These are phyloP conservation scores for Aspergillus tubingensis DNA, from an alignment of 2,329 filamentous ascomycete species.

Conservation along the genomic window DNA sequence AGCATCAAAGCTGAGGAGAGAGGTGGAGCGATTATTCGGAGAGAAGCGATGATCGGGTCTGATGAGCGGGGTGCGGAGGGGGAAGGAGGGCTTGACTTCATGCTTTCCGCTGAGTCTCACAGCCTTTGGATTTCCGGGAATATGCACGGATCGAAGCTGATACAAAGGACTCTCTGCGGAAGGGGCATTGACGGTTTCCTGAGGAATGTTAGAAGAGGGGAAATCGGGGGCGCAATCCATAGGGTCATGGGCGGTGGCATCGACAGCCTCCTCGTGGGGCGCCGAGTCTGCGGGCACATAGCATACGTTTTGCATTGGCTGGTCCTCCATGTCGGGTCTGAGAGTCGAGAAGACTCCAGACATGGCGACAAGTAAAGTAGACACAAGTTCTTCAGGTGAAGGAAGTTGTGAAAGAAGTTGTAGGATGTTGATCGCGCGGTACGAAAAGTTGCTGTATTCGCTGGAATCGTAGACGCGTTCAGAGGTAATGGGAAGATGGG, in stretches of 20 bases:
- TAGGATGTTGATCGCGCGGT: neutral
- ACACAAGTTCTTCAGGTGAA: neutral
- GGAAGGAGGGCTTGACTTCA: neutral
- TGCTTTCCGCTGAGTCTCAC: neutral
- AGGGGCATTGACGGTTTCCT: neutral
- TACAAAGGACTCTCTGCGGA: neutral
- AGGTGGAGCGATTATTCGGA: constrained; percentile 5
- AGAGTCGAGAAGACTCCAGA: constrained; percentile 11
- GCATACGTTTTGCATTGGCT: constrained; percentile 14
- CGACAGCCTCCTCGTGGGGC: neutral
- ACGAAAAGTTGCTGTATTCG: neutral
- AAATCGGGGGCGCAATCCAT: constrained; percentile 21
- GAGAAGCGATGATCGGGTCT: constrained; percentile 14
- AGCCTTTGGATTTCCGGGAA: neutral
- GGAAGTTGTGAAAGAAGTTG: neutral
- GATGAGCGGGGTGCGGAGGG: constrained; percentile 10
- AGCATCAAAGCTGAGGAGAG: neutral
- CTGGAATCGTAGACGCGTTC: neutral
- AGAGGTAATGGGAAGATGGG: neutral
- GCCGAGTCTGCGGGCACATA: constrained; percentile 6
- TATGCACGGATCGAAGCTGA: neutral
- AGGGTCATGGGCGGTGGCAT: constrained; percentile 10
- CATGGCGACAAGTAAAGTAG: constrained; percentile 11
- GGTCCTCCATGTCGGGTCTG: constrained; percentile 16
- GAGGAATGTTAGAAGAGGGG: neutral